Evolutionary conservation across 192 early-diverging fungal genomes (phyloP), one percentile per base, ranked within the genome.

Genomic region (Podila minutissima): DNA sequence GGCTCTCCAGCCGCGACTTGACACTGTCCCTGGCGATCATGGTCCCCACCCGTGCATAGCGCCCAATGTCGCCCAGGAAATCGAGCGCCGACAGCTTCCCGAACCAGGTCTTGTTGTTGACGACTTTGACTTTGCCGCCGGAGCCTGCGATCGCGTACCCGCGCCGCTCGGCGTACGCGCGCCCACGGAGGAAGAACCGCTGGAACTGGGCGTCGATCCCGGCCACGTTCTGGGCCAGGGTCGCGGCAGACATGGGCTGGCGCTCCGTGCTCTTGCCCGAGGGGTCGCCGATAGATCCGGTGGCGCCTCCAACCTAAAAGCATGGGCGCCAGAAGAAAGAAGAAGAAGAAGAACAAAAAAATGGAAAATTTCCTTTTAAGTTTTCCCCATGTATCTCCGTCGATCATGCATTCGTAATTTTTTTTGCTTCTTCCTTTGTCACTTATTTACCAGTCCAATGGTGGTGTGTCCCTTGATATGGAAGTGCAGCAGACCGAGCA

Each of bases 21-120:
- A 98, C 97, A 79, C 95, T 93, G 48, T 99, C 97, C 24, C 92
- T 88, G 0, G 91, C 88, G 66, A 99, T 83, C 97, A 99, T 99
- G 2, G 87, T 79, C 5, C 90, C 89, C 2, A 99, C 91, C 41
- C 97, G 82, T 12, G 91, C 88, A 76, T 92, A 89, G 28, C 93
- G 86, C n/a, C 96, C 96, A 22, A 96, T 87, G 70, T 88, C 83
- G 3, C 90, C 88, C 66, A 97, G 69, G 59, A 99, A 96, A 19
- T 93, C 88, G 1, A 97, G 70, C 0, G 95, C 84, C 17, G 86
- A 88, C 86, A 97, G 89, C 17, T 87, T 78, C 7, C 73, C 66
- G 66, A 94, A 93, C 96, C 96, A 99, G 17, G 89, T 86, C 32
- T 87, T 86, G 74, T 99, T 97, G 74, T 96, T 94, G 12, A 94